Conservation (phyloP, 768 basidiomycete species). For the Nevesoporus exiguus region DNA sequence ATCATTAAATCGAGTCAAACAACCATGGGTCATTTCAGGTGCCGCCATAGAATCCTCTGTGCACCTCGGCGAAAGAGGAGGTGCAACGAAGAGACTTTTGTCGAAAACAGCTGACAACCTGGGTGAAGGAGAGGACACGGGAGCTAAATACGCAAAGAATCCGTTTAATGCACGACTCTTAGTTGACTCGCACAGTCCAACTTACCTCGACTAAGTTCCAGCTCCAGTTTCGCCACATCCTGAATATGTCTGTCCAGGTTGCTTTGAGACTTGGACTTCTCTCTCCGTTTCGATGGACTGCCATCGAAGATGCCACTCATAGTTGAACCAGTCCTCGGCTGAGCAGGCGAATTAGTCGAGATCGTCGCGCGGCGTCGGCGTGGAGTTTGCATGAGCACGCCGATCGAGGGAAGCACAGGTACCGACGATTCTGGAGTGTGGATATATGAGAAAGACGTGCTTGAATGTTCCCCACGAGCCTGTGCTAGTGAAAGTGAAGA, state of each 20-base stretch:
- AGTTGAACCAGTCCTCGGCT: slow-evolving; percentile 22
- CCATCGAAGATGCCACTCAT: slow-evolving; percentile 35
- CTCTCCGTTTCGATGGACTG: slow-evolving; percentile 61
- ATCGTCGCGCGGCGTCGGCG: slow-evolving; percentile 59
- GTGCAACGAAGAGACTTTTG: slow-evolving; percentile 62
- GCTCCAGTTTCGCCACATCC: slow-evolving; percentile 59
- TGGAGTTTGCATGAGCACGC: slow-evolving; percentile 31
- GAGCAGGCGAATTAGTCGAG: slow-evolving; percentile 58
- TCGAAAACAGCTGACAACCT: slow-evolving; percentile 67
- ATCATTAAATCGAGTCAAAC: slow-evolving; percentile 36
- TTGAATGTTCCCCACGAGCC: slow-evolving; percentile 12
- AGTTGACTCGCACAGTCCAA: not conserved
- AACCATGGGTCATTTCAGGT: slow-evolving; percentile 12
- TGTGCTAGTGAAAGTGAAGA: slow-evolving; percentile 23
- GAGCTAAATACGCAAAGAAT: slow-evolving; percentile 21
- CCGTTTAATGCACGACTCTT: slow-evolving; percentile 1
- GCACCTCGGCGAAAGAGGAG: slow-evolving; percentile 38
- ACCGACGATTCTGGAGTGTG: slow-evolving; percentile 20
- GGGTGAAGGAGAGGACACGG: slow-evolving; percentile 40
- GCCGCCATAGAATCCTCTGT: slow-evolving; percentile 36
- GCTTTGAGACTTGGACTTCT: slow-evolving; percentile 64
- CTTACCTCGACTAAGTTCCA: slow-evolving; percentile 64
- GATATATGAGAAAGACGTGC: slow-evolving; percentile 22
- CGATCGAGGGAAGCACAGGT: slow-evolving; percentile 18
- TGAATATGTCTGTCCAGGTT: slow-evolving; percentile 66